Conservation (phyloP, 768 basidiomycete species). For the Boletellus sp. region DNA sequence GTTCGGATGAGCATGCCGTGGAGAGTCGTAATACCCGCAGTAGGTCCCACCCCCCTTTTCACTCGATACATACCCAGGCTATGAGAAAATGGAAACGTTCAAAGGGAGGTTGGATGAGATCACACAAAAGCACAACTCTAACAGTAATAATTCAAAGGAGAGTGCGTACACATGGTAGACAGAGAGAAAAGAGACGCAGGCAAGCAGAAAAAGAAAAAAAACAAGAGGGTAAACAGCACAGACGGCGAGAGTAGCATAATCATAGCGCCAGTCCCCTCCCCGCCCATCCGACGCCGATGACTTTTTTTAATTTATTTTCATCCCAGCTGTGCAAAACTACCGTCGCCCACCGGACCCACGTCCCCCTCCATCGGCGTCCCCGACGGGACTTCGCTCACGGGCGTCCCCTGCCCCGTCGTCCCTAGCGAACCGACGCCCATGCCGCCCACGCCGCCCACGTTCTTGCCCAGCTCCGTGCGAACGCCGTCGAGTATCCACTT, state of each 20-base stretch:
- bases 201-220: not conserved
- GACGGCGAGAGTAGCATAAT: constrained; percentile 24
- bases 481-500: constrained; percentile 72
- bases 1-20: constrained; percentile 12
- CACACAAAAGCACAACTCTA: not conserved
- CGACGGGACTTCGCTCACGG: constrained; percentile 49
- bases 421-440: constrained; percentile 40
- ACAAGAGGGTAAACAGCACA: too few species aligned
- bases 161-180: too few species aligned
- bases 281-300: too few species aligned
- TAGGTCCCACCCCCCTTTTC: not conserved
- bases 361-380: constrained; percentile 47
- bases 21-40: constrained; percentile 1
- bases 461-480: constrained; percentile 58
- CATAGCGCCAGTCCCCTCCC: constrained; percentile 17
- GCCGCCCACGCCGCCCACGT: too few species aligned
- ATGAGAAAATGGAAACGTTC: too few species aligned
- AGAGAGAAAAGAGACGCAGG: not conserved
- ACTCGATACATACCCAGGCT: not conserved
- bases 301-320: too few species aligned
- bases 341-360: constrained; percentile 53
- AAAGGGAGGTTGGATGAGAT: too few species aligned
- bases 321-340: constrained; percentile 49
- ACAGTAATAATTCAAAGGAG: too few species aligned
- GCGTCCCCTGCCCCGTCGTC: constrained; percentile 58